Base-by-base conservation (phyloP, 1,284 basidiomycete genomes). In the Neonothopanus nambi region DNA sequence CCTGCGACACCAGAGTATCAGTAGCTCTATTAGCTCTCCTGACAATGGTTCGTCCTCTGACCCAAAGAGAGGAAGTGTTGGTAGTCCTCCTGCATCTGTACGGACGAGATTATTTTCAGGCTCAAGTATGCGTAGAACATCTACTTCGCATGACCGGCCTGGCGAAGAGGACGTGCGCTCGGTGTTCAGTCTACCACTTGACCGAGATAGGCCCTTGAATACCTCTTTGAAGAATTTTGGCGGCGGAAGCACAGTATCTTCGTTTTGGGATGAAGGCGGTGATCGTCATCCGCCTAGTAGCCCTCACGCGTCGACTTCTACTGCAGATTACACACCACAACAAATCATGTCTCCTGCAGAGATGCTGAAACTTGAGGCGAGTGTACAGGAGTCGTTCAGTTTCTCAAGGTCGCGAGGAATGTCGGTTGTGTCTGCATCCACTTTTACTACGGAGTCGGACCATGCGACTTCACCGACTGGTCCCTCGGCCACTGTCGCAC, bases 271-370 rank as follows among this genome's bases (percentile, higher is more conserved):
- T 37, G 80, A 82, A 55, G 52, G 63, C 26, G 70, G 73, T 11
- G 37, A n/a, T 5, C 44, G 48, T 23, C 23, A 40, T 42, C 56
- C 56, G 18, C 68, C 70, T 9, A 62, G 56, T 30, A 76, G 71
- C 56, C 71, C 76, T 48, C 58, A 59, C 28, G 57, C 45, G 8
- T 33, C 30, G 13, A 8, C 63, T 17, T 57, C 55, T 8, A 46
- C 55, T 9, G 51, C 63, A 20, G 82, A 85, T 21, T 84, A 83
- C 63, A 73, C 70, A 3, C 81, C 83, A 9, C 81, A 85, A 63
- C 80, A 79, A 42, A 87, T 85, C 59, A 78, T 86, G 76, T 81
- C 84, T 12, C 81, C 82, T 15, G 82, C 80, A 20, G 82, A 87
- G 52, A 77, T 87, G 72, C 73, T 82, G 24, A 74, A 75, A 64